Evolutionary conservation across 805 yeast species (phyloP).

Genomic region (Nakazawaea wickerhamii): DNA sequence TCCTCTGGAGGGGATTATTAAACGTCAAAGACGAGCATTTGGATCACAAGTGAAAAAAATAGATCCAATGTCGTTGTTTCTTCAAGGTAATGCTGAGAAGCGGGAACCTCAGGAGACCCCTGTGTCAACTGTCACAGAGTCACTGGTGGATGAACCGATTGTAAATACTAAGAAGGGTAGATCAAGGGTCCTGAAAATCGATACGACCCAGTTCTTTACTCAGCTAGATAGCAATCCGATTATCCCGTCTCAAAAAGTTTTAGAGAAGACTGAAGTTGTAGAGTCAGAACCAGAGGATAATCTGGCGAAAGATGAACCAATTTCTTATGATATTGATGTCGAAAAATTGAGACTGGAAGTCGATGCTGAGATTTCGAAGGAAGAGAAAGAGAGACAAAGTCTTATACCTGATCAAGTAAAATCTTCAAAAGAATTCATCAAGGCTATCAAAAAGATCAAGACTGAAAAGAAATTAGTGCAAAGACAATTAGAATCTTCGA

Average conservation of each 20-base stretch:
- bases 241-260: background rate
- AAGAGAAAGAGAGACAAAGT: background rate
- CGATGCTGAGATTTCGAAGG: background rate
- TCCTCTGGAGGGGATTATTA: background rate
- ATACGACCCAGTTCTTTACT: background rate
- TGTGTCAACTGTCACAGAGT: no score
- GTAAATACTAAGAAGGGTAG: background rate
- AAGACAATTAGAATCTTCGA: background rate
- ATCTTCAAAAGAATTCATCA: slow-evolving; percentile 1
- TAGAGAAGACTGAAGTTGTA: slow-evolving; percentile 1
- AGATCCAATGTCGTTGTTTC: slow-evolving; percentile 5
- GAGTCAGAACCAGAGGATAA: slow-evolving; percentile 6
- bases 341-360: slow-evolving; percentile 2
- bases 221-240: slow-evolving; percentile 4
- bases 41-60: slow-evolving; percentile 1
- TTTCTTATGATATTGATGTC: slow-evolving; percentile 3
- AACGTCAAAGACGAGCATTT: background rate
- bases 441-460: slow-evolving; percentile 12
- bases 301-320: background rate
- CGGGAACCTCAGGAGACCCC: no score
- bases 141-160: background rate
- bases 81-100: no score
- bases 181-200: background rate
- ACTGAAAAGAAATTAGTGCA: slow-evolving; percentile 1
- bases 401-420: background rate